Evolutionary conservation across 192 early-diverging fungal species (phyloP), one percentile per base, ranked within the genome.

Genomic region (Entomortierella parvispora): DNA sequence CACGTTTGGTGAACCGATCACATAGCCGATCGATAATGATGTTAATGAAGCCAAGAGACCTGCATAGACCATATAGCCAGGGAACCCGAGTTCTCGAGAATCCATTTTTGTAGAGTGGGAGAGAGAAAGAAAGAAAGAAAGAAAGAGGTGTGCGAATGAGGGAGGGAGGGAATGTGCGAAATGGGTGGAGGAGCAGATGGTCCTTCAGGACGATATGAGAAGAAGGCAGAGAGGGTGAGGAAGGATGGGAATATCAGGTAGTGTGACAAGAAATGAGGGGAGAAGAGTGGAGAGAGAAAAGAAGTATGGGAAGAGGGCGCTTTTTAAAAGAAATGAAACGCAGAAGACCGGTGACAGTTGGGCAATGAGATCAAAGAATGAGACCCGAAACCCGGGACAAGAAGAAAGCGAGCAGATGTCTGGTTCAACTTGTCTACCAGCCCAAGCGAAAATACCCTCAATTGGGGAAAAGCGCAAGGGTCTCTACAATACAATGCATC

Each of bases 1-100:
- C 51, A 85, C 68, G 56, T 85, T 85, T 55, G 83, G 66, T 3
- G 79, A 80, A 26, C 81, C 83, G 50, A 85, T 85, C 9, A 80
- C 74, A 57, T 77, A 85, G 43, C 81, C 81, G 56, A 75, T 78
- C 20, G 69, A 79, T 31, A 82, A 71, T 17, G 83, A 80, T 34
- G 78, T 80, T 37, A 85, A 53, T 18, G 69, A 71, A 28, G 77
- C 61, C 18, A 85, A 31, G 9, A 74, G 22, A 40, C 69, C 79
- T 50, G 72, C 78, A 29, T 74, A 85, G 46, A 85, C 51, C 80
- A 85, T 85, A 50, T 81, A 82, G 7, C 44, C 45, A 2, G 81
- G 81, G 29, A 70, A 69, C 14, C 53, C 69, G 10, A 71, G 11
- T 46, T 85, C 69, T 66, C 79, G 47, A 43, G 81, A 84, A 53